These are phyloP conservation scores for Pseudozyma pruni DNA, from an alignment of 1,284 basidiomycete genomes.

Conservation along the genomic window DNA sequence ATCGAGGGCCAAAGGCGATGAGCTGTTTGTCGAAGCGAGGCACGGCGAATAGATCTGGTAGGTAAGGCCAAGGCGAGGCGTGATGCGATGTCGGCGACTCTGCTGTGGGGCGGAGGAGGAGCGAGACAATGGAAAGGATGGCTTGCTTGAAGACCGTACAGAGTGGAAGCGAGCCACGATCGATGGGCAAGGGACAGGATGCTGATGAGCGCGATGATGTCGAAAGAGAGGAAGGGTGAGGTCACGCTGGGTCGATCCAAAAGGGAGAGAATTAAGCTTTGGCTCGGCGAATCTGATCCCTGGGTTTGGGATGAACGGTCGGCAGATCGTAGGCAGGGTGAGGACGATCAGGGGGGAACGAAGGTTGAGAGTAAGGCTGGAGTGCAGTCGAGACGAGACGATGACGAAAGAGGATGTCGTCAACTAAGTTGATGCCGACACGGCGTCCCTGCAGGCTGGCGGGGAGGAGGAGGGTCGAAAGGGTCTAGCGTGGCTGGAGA, in stretches of 20 bases:
- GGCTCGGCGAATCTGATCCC: slow-evolving; percentile 1
- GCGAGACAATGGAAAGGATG: too few relatives aligned
- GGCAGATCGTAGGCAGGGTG: not conserved
- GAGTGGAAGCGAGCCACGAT: slow-evolving; percentile 10
- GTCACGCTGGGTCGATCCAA: slow-evolving; percentile 4
- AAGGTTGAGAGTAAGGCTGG: not conserved
- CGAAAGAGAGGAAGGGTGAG: slow-evolving; percentile 3
- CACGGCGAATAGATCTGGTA: slow-evolving; percentile 5
- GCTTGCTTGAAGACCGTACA: slow-evolving; percentile 17
- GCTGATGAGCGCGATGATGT: not conserved
- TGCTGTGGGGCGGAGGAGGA: not conserved
- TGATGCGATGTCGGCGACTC: slow-evolving; percentile 10
- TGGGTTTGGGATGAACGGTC: not conserved
- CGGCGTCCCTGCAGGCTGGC: not conserved
- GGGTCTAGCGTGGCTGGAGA: slow-evolving; percentile 40
- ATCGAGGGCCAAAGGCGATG: slow-evolving; percentile 7
- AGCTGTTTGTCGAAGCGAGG: not conserved
- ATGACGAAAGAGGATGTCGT: slow-evolving; percentile 34
- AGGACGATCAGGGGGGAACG: not conserved
- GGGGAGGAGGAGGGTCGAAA: slow-evolving; percentile 3
- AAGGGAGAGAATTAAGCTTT: slow-evolving; percentile 1
- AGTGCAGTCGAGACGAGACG: slow-evolving; percentile 4
- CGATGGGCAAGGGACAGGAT: not conserved
- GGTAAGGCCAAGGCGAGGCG: slow-evolving; percentile 1
- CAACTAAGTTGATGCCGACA: too few relatives aligned